Evolutionary conservation across 78 protist genomes (phyloP).

Genomic region (Dictyostelium intermedium): DNA sequence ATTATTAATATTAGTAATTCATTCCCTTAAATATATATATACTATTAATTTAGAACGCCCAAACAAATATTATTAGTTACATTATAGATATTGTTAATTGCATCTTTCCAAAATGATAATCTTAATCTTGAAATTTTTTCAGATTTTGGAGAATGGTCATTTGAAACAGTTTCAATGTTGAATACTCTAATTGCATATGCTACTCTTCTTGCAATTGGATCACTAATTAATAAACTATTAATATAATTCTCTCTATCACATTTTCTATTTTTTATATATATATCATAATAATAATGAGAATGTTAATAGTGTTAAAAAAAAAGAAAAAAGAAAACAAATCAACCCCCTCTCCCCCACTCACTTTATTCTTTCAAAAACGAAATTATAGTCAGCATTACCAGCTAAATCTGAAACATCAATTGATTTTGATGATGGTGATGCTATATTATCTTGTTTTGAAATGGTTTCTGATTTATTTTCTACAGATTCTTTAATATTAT

Average conservation of each 20-base stretch:
- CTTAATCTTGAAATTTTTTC: conserved; percentile 49
- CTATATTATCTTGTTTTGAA: neutral
- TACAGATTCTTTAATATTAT: neutral
- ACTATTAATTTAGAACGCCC: too few relatives aligned
- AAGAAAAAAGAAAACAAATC: too few relatives aligned
- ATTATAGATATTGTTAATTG: conserved; percentile 71
- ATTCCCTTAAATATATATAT: too few relatives aligned
- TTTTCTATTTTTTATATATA: neutral
- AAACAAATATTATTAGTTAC: conserved; percentile 12
- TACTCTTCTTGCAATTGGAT: conserved; percentile 22
- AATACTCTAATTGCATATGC: conserved; percentile 61
- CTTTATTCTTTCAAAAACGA: conserved; percentile 61
- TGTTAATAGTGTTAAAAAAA: too few relatives aligned
- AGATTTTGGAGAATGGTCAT: conserved; percentile 13
- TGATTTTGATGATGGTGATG: conserved; percentile 56
- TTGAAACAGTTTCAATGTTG: conserved; percentile 63
- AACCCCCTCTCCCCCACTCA: neutral
- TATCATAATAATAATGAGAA: too few relatives aligned
- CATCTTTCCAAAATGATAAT: conserved; percentile 71
- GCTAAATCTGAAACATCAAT: conserved; percentile 17
- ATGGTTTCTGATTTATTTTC: neutral
- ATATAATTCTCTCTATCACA: conserved; percentile 54
- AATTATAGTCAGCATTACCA: conserved; percentile 23
- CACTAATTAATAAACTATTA: conserved; percentile 31
- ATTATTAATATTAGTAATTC: too few relatives aligned